These are phyloP conservation scores for Chalaropsis thielavioides DNA, from an alignment of 2,329 filamentous ascomycete species.

Conservation along the genomic window DNA sequence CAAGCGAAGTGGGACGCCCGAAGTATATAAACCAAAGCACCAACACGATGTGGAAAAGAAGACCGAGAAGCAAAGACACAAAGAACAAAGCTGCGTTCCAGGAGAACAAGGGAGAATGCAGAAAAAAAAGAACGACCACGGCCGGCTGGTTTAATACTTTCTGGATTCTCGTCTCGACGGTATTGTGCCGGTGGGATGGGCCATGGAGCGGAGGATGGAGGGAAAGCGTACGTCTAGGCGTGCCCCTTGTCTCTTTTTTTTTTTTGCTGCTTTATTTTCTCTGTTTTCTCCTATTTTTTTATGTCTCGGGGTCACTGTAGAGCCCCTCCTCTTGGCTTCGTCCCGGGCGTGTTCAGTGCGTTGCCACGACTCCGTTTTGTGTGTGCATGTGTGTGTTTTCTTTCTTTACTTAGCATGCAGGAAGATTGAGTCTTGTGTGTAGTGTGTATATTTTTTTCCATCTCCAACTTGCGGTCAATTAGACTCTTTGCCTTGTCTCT, in stretches of 20 bases:
- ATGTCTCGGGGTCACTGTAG: not conserved
- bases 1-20: too few relatives aligned
- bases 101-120: not conserved
- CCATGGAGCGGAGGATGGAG: constrained; percentile 1
- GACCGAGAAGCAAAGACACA: not conserved
- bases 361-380: not conserved
- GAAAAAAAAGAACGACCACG: not conserved
- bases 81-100: not conserved
- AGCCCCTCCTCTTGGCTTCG: not conserved
- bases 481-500: not conserved
- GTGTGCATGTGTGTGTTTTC: too few relatives aligned
- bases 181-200: not conserved
- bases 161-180: not conserved
- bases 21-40: too few relatives aligned
- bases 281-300: not conserved
- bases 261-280: not conserved
- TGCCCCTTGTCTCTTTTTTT: not conserved
- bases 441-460: not conserved
- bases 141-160: constrained; percentile 2
- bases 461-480: not conserved
- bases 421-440: not conserved
- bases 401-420: not conserved
- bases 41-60: not conserved
- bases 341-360: not conserved
- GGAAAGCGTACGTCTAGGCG: not conserved